phyloP scores from a whole-genome alignment of 176 grass and related monocot genomes.

The Raddia guianensis region DNA sequence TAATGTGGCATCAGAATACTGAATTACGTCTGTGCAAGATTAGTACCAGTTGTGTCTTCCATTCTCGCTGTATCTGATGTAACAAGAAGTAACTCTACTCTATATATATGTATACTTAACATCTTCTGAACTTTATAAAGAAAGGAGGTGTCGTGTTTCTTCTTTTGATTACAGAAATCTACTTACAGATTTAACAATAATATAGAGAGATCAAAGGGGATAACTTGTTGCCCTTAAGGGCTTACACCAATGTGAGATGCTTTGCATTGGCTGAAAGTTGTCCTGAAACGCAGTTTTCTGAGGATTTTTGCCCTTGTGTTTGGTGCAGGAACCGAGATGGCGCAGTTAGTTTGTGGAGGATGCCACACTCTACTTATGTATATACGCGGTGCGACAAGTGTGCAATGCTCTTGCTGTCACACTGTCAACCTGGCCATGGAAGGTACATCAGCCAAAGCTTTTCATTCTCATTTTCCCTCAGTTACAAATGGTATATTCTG shows the following conservation, averaged over 20 bases:
- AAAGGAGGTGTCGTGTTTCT: not conserved
- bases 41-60: not conserved
- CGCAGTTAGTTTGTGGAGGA: constrained; percentile 91
- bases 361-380: constrained; percentile 99
- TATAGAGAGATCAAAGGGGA: constrained; percentile 18
- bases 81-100: constrained; percentile 15
- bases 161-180: not conserved
- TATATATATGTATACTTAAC: not conserved
- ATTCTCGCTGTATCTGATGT: not conserved
- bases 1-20: constrained; percentile 28
- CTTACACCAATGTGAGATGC: not conserved
- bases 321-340: constrained; percentile 86
- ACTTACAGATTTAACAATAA: not conserved
- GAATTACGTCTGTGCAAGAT: not conserved
- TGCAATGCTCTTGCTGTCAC: constrained; percentile 98
- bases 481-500: constrained; percentile 34
- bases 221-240: not conserved
- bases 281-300: not conserved
- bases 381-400: constrained; percentile 85
- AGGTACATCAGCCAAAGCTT: constrained; percentile 55
- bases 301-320: not conserved
- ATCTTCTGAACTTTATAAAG: constrained; percentile 25
- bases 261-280: constrained; percentile 27
- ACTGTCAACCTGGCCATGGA: constrained; percentile 93
- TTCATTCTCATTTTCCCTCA: constrained; percentile 21